Evolutionary conservation across 139 green algal species (phyloP), one percentile per base, ranked within the genome.

Genomic region (Picochlorum sp.): DNA sequence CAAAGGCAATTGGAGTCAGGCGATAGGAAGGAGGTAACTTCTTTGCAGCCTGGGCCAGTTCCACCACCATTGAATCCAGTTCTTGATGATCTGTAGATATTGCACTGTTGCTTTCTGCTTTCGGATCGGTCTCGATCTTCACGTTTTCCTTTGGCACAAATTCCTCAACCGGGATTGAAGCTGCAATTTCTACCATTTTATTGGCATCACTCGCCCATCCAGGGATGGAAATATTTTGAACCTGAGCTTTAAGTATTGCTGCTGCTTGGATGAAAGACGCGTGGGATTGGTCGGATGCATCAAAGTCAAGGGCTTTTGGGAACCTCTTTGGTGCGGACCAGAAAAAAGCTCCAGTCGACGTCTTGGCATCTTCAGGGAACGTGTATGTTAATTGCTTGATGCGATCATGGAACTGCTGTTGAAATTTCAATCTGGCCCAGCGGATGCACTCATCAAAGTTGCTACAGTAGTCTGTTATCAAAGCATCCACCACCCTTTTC

Each of bases 241-340:
- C 74, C 69, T 95, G 72, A 3, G 94, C 94, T 56, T 86, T 86
- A 21, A 98, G 79, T 62, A 96, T 95, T 20, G 93, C 87, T 0
- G 69, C 80, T 5, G 90, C 85, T 72, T 94, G 89, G 18, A 92
- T 56, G 32, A 96, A 89, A 2, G 65, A 28, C 0, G 82, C 77
- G 62, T 96, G 87, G 23, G 79, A 61, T 11, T 68, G 32, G 77
- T 99, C 94, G 0, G 58, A 60, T 8, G 80, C 7, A 56, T 86
- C 67, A 65, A 97, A 98, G 24, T 71, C 74, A 41, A 99, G 58
- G 0, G 87, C 67, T 4, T 56, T 69, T 4, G 94, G 94, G 82
- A 98, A 99, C 54, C 94, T 85, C 84, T 99, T 99, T 57, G 94
- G 94, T 10, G 94, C 79, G 6, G 82, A 94, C 94, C 94, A 99